These are phyloP conservation scores for Bruguiera sexangula DNA, from an alignment of 345 rosid species.

Conservation along the genomic window DNA sequence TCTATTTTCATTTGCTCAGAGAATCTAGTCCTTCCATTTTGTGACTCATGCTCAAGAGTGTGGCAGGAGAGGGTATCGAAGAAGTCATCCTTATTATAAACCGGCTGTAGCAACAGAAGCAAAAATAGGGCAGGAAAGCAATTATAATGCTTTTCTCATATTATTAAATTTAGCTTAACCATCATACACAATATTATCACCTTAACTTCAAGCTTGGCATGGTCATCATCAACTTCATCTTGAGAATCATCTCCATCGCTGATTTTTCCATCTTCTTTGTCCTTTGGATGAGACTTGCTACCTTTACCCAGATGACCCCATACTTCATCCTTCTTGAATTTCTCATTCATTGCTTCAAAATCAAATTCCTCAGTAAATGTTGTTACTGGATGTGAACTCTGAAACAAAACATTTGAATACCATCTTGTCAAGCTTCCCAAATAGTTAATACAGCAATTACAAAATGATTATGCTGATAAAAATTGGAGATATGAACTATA, in stretches of 20 bases:
- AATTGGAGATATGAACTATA: no score
- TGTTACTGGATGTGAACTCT: slow-evolving; percentile 50
- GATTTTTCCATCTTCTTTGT: slow-evolving; percentile 32
- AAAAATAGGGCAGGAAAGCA: background rate
- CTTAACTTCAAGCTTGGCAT: slow-evolving; percentile 46
- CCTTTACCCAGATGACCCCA: slow-evolving; percentile 95
- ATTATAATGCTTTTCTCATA: background rate
- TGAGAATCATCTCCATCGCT: slow-evolving; percentile 54
- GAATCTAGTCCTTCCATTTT: slow-evolving; percentile 66
- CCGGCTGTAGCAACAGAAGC: slow-evolving; percentile 43
- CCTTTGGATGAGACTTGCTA: slow-evolving; percentile 34
- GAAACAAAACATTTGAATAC: background rate
- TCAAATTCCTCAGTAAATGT: slow-evolving; percentile 91
- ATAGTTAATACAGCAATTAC: background rate
- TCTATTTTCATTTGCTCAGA: slow-evolving; percentile 84
- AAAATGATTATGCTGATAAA: background rate
- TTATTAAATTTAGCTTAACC: background rate
- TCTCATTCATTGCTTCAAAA: slow-evolving; percentile 89
- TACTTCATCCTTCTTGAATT: slow-evolving; percentile 90
- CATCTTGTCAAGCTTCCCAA: background rate
- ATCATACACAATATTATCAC: slow-evolving; percentile 19
- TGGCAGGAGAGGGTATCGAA: slow-evolving; percentile 78
- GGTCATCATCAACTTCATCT: slow-evolving; percentile 43
- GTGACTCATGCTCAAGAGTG: slow-evolving; percentile 45
- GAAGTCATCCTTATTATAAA: slow-evolving; percentile 90